Percentiles rank a stretch among this genome's conserved stretches.
Conservation (phyloP, 805 yeast species). For the Barnettozyma californica region DNA sequence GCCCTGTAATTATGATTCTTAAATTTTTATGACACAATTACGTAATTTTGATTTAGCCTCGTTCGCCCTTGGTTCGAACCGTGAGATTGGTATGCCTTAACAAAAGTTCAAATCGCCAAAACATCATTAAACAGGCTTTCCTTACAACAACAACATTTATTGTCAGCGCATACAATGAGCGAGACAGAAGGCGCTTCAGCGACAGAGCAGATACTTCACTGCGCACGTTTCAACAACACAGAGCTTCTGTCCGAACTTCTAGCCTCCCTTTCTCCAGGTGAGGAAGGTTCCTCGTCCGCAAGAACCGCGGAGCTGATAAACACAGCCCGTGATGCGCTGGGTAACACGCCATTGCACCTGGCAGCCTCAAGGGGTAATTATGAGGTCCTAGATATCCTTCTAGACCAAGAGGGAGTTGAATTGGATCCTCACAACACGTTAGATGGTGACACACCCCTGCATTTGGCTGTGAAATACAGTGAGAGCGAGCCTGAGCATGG, state of each 20-base stretch:
- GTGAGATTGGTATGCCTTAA: background rate
- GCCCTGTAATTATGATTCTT: background rate
- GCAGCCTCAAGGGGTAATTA: conserved; percentile 79
- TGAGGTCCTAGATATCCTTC: conserved; percentile 74
- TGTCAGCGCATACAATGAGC: conserved; percentile 1
- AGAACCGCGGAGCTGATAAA: conserved; percentile 33
- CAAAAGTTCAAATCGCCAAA: background rate
- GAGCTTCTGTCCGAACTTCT: conserved; percentile 60
- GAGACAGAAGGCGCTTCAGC: conserved; percentile 64
- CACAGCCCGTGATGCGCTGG: conserved; percentile 53
- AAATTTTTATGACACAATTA: no score
- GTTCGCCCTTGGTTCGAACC: no score
- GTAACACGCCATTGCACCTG: conserved; percentile 76
- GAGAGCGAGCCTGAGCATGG: conserved; percentile 84
- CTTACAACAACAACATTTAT: background rate
- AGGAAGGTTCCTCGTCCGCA: conserved; percentile 7
- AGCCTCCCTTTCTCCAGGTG: conserved; percentile 18
- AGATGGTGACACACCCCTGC: conserved; percentile 87
- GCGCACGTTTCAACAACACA: conserved; percentile 82
- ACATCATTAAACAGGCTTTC: background rate
- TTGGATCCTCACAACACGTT: conserved; percentile 71
- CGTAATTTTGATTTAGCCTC: no score
- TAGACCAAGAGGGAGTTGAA: conserved; percentile 88
- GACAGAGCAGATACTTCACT: conserved; percentile 76
- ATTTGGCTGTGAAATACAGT: conserved; percentile 74